These are phyloP conservation scores for Neurospora sp. DNA, from an alignment of 495 filamentous ascomycete genomes.

Conservation along the genomic window DNA sequence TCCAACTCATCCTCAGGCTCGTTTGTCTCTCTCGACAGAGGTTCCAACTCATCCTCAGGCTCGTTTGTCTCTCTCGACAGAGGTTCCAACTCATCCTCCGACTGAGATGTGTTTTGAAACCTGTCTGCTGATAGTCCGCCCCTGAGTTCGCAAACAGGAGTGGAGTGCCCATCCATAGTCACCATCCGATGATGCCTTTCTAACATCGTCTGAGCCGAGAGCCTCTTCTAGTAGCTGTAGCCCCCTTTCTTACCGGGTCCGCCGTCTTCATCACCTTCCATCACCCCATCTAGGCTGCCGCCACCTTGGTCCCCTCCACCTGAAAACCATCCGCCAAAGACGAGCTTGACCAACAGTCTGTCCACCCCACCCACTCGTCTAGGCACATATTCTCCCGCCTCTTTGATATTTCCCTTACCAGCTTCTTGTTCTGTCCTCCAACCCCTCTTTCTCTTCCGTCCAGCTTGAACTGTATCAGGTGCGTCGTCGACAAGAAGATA, in stretches of 20 bases:
- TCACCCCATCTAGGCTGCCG: neutral
- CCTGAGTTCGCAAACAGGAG: neutral
- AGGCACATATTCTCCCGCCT: conserved; percentile 41
- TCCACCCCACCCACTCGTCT: conserved; percentile 62
- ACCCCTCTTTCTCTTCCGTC: neutral
- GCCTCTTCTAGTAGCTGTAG: neutral
- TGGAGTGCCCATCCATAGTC: neutral
- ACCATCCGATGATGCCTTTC: neutral
- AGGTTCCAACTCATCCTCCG: neutral
- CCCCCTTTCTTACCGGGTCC: neutral
- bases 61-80: neutral
- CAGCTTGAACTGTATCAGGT: neutral
- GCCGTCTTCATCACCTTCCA: neutral
- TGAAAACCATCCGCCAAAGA: conserved; percentile 48
- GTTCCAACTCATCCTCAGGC: neutral
- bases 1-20: neutral
- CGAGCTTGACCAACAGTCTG: conserved; percentile 74
- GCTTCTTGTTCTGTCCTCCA: neutral
- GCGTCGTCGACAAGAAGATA: neutral
- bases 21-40: neutral
- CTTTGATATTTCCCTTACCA: conserved; percentile 5
- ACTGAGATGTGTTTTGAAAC: neutral
- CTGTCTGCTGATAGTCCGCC: neutral
- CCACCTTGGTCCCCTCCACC: neutral
- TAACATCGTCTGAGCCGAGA: neutral